Conservation (phyloP, 805 yeast species). For the Suhomyces vadensis region DNA sequence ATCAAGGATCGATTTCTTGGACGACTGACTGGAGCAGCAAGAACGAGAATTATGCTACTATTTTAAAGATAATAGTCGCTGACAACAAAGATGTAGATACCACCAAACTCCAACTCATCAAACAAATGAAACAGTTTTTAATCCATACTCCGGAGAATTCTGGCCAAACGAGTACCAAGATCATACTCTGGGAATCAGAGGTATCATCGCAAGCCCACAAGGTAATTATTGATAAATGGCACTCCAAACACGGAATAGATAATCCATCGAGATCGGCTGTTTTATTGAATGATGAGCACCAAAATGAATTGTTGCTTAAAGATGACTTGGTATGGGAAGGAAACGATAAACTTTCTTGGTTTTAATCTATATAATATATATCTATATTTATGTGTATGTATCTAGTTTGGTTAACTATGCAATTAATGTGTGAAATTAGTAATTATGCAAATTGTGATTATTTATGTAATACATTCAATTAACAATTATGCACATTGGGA, state of each 20-base stretch:
- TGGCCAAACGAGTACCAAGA: conserved; percentile 16
- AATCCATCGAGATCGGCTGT: conserved; percentile 41
- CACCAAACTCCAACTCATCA: conserved; percentile 16
- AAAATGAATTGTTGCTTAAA: conserved; percentile 23
- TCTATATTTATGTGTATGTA: background rate
- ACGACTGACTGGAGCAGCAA: conserved; percentile 35
- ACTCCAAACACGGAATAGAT: conserved; percentile 25
- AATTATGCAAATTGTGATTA: background rate
- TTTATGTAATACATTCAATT: no score
- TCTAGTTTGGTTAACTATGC: no score
- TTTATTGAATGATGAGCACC: conserved; percentile 24
- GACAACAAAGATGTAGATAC: conserved; percentile 19
- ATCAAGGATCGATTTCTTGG: conserved; percentile 37
- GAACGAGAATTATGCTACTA: conserved; percentile 24
- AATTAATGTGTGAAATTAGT: no score
- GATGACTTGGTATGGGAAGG: conserved; percentile 42
- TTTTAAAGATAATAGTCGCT: conserved; percentile 28
- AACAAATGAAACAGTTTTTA: conserved; percentile 17
- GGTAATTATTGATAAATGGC: conserved; percentile 17
- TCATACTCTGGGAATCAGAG: conserved; percentile 39
- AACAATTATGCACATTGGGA: no score
- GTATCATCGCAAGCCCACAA: conserved; percentile 16
- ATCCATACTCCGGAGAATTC: conserved; percentile 13
- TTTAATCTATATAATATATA: conserved; percentile 17
- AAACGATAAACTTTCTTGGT: conserved; percentile 46